Percentiles rank a stretch among this genome's conserved stretches.
These are phyloP conservation scores for Acanthamoeba sp. DNA, from an alignment of 208 protist species.

Conservation along the genomic window DNA sequence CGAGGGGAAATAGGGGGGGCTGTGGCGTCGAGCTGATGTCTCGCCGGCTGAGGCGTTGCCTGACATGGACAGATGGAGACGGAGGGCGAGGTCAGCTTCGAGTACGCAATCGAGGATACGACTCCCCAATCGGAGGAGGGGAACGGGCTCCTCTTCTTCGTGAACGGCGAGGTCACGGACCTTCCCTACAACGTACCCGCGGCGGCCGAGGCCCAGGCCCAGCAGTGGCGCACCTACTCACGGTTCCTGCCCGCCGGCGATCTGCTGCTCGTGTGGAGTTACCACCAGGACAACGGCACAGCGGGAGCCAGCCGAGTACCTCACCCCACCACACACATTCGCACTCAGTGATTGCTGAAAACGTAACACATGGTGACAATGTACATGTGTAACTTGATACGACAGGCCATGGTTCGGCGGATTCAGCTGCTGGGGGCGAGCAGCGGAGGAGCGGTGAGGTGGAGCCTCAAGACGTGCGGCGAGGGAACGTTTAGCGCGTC, in stretches of 20 bases:
- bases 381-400: neutral
- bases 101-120: constrained; percentile 4
- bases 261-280: constrained; percentile 15
- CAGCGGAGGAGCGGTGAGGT: neutral
- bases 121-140: neutral
- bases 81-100: constrained; percentile 19
- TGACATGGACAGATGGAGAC: constrained; percentile 10
- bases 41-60: neutral
- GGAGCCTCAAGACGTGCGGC: constrained; percentile 52
- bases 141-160: constrained; percentile 46
- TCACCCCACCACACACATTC: neutral
- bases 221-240: neutral
- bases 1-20: no score
- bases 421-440: constrained; percentile 17
- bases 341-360: neutral
- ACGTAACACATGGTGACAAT: neutral
- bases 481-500: constrained; percentile 11
- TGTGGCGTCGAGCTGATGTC: no score
- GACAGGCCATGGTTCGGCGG: constrained; percentile 35
- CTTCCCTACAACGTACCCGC: neutral
- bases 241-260: neutral
- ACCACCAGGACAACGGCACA: constrained; percentile 20
- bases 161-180: constrained; percentile 30
- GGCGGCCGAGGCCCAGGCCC: neutral
- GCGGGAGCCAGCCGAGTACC: constrained; percentile 1